phyloP scores from a whole-genome alignment of 371 early-diverging fungal genomes.

The Rhizopus delemar region DNA sequence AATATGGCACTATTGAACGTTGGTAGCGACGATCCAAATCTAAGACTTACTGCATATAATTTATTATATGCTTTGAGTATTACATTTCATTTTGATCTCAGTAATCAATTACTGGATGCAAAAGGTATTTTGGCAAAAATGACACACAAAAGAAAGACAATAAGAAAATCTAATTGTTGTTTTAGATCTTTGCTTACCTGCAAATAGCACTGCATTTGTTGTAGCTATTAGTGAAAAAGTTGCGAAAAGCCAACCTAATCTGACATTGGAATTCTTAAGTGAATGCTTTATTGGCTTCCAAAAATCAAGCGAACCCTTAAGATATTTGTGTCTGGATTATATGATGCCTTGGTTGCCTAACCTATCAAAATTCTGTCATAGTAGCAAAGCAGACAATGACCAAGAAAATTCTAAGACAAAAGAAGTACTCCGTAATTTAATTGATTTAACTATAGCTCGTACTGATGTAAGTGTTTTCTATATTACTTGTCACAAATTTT shows the following conservation, averaged over 20 bases:
- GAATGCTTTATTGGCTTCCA: constrained; percentile 88
- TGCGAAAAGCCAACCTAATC: constrained; percentile 71
- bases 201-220: constrained; percentile 83
- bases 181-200: constrained; percentile 84
- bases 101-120: constrained; percentile 78
- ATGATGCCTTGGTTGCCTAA: constrained; percentile 90
- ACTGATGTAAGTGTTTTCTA: constrained; percentile 56
- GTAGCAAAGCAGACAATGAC: constrained; percentile 42
- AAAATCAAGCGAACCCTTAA: constrained; percentile 71
- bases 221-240: constrained; percentile 78
- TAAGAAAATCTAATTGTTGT: not conserved
- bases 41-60: constrained; percentile 87
- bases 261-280: constrained; percentile 87
- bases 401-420: constrained; percentile 64
- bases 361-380: constrained; percentile 66
- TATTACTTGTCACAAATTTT: not conserved
- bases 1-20: constrained; percentile 91
- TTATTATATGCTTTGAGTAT: constrained; percentile 78
- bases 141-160: not conserved
- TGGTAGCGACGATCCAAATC: constrained; percentile 78
- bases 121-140: constrained; percentile 43
- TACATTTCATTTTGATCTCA: constrained; percentile 85
- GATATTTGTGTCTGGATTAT: constrained; percentile 86
- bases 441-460: constrained; percentile 85
- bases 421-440: constrained; percentile 74